Evolutionary conservation across 2,329 filamentous ascomycete species (phyloP), one percentile per base, ranked within the genome.

Genomic region (Cytospora piceae): DNA sequence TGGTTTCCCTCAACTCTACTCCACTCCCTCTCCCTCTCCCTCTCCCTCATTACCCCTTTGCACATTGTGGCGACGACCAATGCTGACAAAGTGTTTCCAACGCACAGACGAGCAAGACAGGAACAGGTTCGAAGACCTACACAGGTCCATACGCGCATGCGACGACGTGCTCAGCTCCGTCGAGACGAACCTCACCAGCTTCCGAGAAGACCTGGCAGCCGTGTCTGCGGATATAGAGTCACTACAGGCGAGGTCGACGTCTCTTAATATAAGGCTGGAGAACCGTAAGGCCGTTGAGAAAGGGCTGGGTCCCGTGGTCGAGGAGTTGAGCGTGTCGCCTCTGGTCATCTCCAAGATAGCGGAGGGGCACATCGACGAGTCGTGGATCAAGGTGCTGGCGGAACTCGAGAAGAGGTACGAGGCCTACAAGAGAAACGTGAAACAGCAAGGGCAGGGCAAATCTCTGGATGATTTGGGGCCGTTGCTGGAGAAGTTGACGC

Each of bases 181-280:
- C 63, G 94, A 99, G 79, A 89, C 87, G 37, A 98, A 97, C 75
- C 83, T 99, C 61, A 91, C 91, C 46, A 94, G 90, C 76, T 99
- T 99, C 74, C 93, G 96, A 74, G 91, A 93, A 67, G 96, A 99
- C 76, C 86, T 99, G 14, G 94, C 93, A 11, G 87, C 88, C 17
- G 95, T 99, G 15, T 97, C 95, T 1, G 90, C 93, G 8, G 95
- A 99, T 75, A 99, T 99, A 60, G 95, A 99, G 78, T 93, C 89
- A 2, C 80, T 99, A 51, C 95, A 99, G 78, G 89, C 90, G 60
- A 88, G 95, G 56, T 99, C 95, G 0, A 86, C 90, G 14, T 88
- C 90, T 9, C 79, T 99, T 66, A 97, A 93, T 71, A 87, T 91
- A 42, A 89, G 93, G 72, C 81, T 99, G 34, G 91, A 96, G 70